Evolutionary conservation across 2,329 filamentous ascomycete species (phyloP).

Genomic region (Neofusicoccum umdonicola): DNA sequence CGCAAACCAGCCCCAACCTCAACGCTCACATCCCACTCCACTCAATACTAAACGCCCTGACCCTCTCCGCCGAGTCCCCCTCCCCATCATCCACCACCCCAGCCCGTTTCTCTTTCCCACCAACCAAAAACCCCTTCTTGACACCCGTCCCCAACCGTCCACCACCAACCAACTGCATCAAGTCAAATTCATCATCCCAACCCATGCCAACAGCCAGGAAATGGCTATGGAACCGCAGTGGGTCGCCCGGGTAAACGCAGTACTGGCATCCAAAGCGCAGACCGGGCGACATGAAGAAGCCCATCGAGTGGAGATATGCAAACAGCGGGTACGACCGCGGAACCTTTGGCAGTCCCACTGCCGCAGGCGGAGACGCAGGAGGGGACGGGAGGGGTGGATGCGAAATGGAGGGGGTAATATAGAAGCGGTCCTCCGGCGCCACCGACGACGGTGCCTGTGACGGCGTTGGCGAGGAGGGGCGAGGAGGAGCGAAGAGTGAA

Average conservation of each 20-base stretch:
- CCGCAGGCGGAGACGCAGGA: slow-evolving; percentile 19
- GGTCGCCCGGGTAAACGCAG: slow-evolving; percentile 92
- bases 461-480: neutral
- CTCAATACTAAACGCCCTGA: slow-evolving; percentile 17
- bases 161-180: slow-evolving; percentile 82
- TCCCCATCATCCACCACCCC: slow-evolving; percentile 19
- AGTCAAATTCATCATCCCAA: slow-evolving; percentile 84
- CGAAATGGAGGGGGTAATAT: slow-evolving; percentile 48
- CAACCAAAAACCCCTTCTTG: slow-evolving; percentile 91
- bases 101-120: slow-evolving; percentile 57
- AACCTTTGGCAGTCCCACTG: slow-evolving; percentile 32
- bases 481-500: slow-evolving; percentile 28
- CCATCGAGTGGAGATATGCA: slow-evolving; percentile 71
- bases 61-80: neutral
- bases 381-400: slow-evolving; percentile 35
- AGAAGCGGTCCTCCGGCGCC: slow-evolving; percentile 25
- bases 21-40: slow-evolving; percentile 16
- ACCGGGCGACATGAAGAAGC: slow-evolving; percentile 87
- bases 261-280: slow-evolving; percentile 93
- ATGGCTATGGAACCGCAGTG: slow-evolving; percentile 91
- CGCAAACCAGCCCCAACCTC: too few species aligned
- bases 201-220: slow-evolving; percentile 79
- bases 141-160: slow-evolving; percentile 89
- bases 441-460: neutral
- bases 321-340: slow-evolving; percentile 67